These are phyloP conservation scores for Rhodocollybia butyracea DNA, from an alignment of 768 basidiomycete genomes.

Conservation along the genomic window DNA sequence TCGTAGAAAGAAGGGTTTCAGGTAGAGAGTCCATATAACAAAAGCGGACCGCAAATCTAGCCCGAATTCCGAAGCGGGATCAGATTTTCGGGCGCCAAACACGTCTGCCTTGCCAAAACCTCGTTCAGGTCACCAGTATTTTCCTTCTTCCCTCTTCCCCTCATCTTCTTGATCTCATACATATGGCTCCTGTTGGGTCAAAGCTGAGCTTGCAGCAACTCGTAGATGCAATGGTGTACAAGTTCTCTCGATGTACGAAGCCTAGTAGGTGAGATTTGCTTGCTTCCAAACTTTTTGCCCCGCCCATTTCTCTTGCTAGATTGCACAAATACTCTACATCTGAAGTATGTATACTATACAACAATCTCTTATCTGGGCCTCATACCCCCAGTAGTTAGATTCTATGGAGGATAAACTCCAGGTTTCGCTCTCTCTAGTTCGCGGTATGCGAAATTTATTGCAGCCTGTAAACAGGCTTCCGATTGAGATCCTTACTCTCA, in stretches of 20 bases:
- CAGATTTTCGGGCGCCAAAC: no score
- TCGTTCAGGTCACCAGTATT: neutral
- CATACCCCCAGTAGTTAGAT: conserved; percentile 4
- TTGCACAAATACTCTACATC: conserved; percentile 1
- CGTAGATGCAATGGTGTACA: conserved; percentile 8
- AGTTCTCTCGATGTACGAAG: conserved; percentile 1
- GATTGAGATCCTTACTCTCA: conserved; percentile 8
- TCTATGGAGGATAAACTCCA: conserved; percentile 9
- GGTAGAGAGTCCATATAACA: conserved; percentile 9
- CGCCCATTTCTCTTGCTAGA: neutral
- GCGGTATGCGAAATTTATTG: conserved; percentile 9
- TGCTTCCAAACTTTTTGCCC: neutral
- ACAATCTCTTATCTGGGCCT: neutral
- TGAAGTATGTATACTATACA: neutral
- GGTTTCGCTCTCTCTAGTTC: conserved; percentile 3
- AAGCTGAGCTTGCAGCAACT: conserved; percentile 6
- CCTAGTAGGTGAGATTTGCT: neutral
- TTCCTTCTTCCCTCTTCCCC: neutral
- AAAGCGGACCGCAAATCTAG: no score
- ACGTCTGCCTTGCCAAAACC: no score
- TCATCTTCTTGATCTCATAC: neutral
- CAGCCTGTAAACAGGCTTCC: conserved; percentile 7
- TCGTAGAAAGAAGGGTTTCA: conserved; percentile 38
- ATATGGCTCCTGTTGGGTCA: conserved; percentile 6
- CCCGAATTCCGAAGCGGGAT: no score